Conservation (phyloP, 345 rosid species). For the Eucalyptus pumila region DNA sequence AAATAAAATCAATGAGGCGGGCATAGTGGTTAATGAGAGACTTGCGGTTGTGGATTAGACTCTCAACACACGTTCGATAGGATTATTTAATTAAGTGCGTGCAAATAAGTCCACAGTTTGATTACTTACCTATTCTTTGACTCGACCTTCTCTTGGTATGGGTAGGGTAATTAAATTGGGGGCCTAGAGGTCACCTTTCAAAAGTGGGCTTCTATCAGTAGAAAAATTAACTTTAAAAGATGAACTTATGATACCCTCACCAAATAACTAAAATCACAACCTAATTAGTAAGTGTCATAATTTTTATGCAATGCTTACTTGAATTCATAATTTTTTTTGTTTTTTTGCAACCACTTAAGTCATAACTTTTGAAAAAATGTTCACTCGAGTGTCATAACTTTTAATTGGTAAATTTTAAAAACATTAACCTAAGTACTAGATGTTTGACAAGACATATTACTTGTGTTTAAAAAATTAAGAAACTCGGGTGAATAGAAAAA, state of each 20-base stretch:
- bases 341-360: background rate
- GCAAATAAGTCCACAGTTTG: background rate
- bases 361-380: too few species aligned
- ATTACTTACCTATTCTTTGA: background rate
- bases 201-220: background rate
- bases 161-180: background rate
- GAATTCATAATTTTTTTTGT: background rate
- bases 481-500: background rate
- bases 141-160: background rate
- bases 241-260: background rate
- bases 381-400: too few species aligned
- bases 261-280: background rate
- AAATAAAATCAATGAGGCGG: background rate
- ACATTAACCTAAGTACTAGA: background rate
- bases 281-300: background rate
- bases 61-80: background rate
- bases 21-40: background rate
- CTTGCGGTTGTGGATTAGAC: background rate
- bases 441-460: background rate
- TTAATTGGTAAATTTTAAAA: background rate
- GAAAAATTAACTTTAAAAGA: background rate
- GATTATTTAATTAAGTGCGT: too few species aligned
- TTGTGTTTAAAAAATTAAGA: too few species aligned
- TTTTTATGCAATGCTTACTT: too few species aligned
- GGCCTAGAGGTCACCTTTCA: background rate